Base-by-base conservation (phyloP, 164 flowering plant genomes). In the Vitis cinerea region DNA sequence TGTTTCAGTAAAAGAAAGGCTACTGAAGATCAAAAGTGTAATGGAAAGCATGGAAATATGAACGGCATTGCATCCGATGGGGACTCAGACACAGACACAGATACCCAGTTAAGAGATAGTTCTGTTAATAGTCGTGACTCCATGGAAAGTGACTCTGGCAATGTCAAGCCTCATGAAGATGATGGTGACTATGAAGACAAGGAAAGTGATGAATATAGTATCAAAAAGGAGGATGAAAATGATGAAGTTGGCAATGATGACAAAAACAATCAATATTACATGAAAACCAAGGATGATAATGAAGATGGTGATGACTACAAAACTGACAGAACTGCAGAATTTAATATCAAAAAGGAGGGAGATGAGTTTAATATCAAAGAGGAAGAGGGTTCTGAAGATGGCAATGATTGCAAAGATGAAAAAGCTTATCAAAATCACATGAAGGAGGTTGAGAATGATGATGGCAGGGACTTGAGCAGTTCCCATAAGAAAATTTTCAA, bases 1-100 rank as follows among this genome's bases (percentile, higher is more conserved):
- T 66, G 61, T 48, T 66, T 69, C 73, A 83, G 86, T 65, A 75
- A 48, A 57, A 59, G 66, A 65, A 77, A 71, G 63, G 59, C 61
- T 15, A 19, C 57, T 16, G 57, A 63, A 30, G 75, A 67, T 11
- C 64, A 51, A n/a, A 71, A 61, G 55, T 37, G 62, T 23, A 65
- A 50, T 11, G 68, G 30, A 27, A 66, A 63, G 23, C 67, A 50
- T 23, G 69, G 31, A 49, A 63, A 27, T 50, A 54, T 67, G 15
- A 31, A 23, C 13, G 69, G 29, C 16, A 31, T 23, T 17, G 53
- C 49, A 48, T 59, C 71, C 14, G 13, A 63, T 63, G 75, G 53
- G 19, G 49, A 57, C 10, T 49, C 50, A 9, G 79, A 75, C 30
- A 29, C 30, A 9, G 17, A 55, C 2, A 54, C 67, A 31, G 59